A percentile compares a stretch with the other conserved stretches of the same genome.
Conservation (phyloP, 805 yeast genomes). For the Hyphopichia homilentoma region DNA sequence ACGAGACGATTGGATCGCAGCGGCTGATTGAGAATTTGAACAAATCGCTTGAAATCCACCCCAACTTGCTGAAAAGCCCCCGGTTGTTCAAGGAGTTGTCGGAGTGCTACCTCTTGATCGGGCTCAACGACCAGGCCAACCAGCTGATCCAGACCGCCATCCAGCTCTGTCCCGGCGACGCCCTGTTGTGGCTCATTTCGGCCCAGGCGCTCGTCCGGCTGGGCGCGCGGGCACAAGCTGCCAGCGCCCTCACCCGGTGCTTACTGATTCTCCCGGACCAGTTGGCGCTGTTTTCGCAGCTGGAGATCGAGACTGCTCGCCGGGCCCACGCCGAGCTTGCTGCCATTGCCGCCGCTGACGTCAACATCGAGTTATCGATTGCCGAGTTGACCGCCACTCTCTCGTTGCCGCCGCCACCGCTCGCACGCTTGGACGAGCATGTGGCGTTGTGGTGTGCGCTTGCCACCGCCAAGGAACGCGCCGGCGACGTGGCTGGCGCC, state of each 20-base stretch:
- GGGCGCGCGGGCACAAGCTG: constrained; percentile 43
- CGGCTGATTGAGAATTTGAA: constrained; percentile 39
- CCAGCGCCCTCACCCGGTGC: constrained; percentile 44
- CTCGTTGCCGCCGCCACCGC: constrained; percentile 47
- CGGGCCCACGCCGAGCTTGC: constrained; percentile 55
- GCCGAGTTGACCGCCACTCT: constrained; percentile 49
- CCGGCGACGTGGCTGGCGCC: constrained; percentile 48
- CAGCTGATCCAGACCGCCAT: constrained; percentile 43
- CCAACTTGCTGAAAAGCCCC: constrained; percentile 35
- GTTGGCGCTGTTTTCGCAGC: constrained; percentile 20
- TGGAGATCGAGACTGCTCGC: constrained; percentile 46
- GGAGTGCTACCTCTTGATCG: constrained; percentile 46
- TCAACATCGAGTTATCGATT: constrained; percentile 46
- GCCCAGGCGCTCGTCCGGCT: constrained; percentile 48
- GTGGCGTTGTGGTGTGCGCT: constrained; percentile 52
- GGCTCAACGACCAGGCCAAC: constrained; percentile 51
- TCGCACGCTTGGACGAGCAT: constrained; percentile 42
- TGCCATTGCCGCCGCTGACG: constrained; percentile 49
- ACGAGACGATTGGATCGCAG: constrained; percentile 38
- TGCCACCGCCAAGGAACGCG: constrained; percentile 49
- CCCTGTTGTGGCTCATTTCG: constrained; percentile 44
- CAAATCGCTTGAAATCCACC: constrained; percentile 33
- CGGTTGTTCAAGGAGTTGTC: constrained; percentile 47
- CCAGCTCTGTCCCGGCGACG: constrained; percentile 34
- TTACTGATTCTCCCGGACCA: constrained; percentile 37